A percentile compares a stretch with the other conserved stretches of the same genome.
Conservation (phyloP, 106 monocot genomes). For the Platanthera guangdongensis region DNA sequence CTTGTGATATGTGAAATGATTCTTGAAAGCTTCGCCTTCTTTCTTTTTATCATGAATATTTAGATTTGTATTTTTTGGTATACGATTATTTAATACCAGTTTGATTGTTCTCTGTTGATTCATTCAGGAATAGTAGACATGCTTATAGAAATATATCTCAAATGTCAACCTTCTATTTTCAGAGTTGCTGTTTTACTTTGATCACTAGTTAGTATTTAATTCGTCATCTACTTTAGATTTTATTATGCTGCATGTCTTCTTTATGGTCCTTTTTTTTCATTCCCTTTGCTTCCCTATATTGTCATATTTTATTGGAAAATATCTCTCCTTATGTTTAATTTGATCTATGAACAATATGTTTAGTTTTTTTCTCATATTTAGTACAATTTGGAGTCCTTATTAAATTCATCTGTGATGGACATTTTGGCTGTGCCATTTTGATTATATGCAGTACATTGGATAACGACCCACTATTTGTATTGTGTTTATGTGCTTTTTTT, state of each 20-base stretch:
- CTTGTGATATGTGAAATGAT: neutral
- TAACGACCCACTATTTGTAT: too few relatives aligned
- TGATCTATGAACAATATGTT: neutral
- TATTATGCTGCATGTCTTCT: neutral
- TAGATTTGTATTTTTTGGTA: neutral
- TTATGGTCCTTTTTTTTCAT: neutral
- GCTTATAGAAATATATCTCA: neutral
- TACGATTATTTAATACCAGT: neutral
- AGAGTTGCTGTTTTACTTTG: neutral
- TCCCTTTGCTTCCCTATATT: too few relatives aligned
- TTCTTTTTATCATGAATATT: neutral
- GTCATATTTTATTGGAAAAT: too few relatives aligned
- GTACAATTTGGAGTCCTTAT: neutral
- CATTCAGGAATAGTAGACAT: neutral
- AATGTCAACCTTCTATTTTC: neutral
- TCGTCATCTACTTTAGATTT: neutral
- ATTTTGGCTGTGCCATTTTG: neutral
- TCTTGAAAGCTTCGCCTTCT: neutral
- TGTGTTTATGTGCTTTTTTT: too few relatives aligned
- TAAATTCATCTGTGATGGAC: neutral
- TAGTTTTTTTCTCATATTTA: neutral
- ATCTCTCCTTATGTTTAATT: too few relatives aligned
- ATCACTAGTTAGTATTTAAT: neutral
- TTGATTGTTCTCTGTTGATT: neutral
- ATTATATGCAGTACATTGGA: neutral